phyloP scores from a whole-genome alignment of 2,329 filamentous ascomycete genomes.

The Xylaria sp. region DNA sequence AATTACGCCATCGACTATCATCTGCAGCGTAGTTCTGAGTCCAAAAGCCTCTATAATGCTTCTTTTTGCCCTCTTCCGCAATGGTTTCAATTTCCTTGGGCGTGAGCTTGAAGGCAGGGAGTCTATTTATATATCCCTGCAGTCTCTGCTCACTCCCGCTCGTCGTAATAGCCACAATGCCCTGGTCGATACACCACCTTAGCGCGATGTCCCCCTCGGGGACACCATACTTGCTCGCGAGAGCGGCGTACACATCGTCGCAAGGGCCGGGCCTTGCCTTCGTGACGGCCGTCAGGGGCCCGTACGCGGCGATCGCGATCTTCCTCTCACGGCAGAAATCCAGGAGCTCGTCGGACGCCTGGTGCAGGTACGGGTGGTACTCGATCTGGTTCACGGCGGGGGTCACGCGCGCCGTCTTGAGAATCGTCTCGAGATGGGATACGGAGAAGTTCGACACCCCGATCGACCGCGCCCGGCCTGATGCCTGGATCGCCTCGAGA shows the following conservation, averaged over 20 bases:
- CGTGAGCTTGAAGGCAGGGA: conserved; percentile 63
- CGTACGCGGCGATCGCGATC: conserved; percentile 63
- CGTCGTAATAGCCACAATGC: conserved; percentile 63
- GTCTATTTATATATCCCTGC: conserved; percentile 57
- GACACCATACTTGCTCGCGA: conserved; percentile 65
- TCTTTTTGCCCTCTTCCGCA: conserved; percentile 59
- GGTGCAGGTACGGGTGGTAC: conserved; percentile 77
- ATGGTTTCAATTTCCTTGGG: conserved; percentile 64
- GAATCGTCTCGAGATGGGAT: conserved; percentile 59
- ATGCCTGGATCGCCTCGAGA: conserved; percentile 68
- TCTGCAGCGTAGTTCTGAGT: conserved; percentile 55
- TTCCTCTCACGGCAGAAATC: conserved; percentile 61
- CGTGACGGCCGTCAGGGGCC: conserved; percentile 53
- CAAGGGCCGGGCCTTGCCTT: conserved; percentile 59
- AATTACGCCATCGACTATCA: conserved; percentile 51
- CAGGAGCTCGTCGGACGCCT: conserved; percentile 56
- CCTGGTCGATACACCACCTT: conserved; percentile 66
- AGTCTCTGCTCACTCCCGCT: conserved; percentile 63
- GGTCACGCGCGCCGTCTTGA: conserved; percentile 63
- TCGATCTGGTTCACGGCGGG: conserved; percentile 84
- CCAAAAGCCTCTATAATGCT: conserved; percentile 68
- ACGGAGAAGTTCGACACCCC: conserved; percentile 78
- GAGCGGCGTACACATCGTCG: conserved; percentile 53
- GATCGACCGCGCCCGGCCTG: conserved; percentile 70
- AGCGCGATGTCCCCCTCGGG: conserved; percentile 61